phyloP scores from a whole-genome alignment of 352 stramenopile genomes.

The Hyaloperonospora arabidopsidis region DNA sequence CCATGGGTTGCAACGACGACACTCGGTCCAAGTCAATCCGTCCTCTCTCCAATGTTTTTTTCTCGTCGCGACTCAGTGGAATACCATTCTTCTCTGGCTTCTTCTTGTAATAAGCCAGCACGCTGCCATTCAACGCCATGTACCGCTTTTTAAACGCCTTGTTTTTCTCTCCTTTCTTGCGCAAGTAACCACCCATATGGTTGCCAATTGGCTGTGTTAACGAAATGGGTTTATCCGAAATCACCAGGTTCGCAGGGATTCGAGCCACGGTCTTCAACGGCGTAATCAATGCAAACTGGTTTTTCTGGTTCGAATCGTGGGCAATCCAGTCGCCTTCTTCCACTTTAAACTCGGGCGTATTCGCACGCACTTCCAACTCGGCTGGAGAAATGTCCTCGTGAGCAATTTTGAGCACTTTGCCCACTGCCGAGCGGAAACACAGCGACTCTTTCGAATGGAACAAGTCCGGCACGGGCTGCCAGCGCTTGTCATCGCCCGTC shows the following conservation, averaged over 20 bases:
- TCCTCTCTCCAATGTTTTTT: slow-evolving; percentile 61
- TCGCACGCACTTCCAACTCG: slow-evolving; percentile 81
- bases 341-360: slow-evolving; percentile 84
- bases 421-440: slow-evolving; percentile 64
- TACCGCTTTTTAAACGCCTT: slow-evolving; percentile 76
- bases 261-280: slow-evolving; percentile 76
- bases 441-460: slow-evolving; percentile 80
- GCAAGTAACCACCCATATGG: slow-evolving; percentile 62
- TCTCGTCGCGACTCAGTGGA: slow-evolving; percentile 59
- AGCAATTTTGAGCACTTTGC: slow-evolving; percentile 63
- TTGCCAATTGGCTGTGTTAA: slow-evolving; percentile 36
- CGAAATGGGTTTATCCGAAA: slow-evolving; percentile 38
- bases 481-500: slow-evolving; percentile 50
- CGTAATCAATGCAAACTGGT: slow-evolving; percentile 72
- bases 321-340: slow-evolving; percentile 82
- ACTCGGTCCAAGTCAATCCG: slow-evolving; percentile 75
- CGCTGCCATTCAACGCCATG: slow-evolving; percentile 71
- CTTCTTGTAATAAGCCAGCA: slow-evolving; percentile 83
- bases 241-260: slow-evolving; percentile 65
- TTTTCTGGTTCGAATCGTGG: slow-evolving; percentile 67
- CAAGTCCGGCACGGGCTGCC: slow-evolving; percentile 67
- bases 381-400: slow-evolving; percentile 77
- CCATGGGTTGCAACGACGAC: slow-evolving; percentile 72
- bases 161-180: slow-evolving; percentile 81
- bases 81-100: slow-evolving; percentile 77